These are phyloP conservation scores for Pseudogymnoascus sp. DNA, from an alignment of 2,329 filamentous ascomycete genomes.

Conservation along the genomic window DNA sequence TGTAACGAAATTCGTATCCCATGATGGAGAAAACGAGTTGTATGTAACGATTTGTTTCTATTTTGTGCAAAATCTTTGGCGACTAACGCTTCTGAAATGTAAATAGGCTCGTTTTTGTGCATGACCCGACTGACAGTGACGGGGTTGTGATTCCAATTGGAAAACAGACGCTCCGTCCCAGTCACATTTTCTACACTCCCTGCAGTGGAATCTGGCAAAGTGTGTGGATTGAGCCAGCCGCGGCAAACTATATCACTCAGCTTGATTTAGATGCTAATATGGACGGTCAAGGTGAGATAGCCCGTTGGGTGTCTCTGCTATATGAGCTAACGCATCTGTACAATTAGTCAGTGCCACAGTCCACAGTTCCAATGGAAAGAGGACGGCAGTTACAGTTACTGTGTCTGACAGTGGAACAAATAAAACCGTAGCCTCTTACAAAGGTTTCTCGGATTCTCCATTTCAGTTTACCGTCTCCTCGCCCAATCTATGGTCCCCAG, in stretches of 20 bases:
- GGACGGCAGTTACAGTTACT: constrained; percentile 18
- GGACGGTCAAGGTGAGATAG: constrained; percentile 39
- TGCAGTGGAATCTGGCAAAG: constrained; percentile 69
- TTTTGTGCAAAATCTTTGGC: neutral
- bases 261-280: constrained; percentile 37
- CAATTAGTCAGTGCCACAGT: constrained; percentile 46
- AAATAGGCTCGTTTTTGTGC: constrained; percentile 51
- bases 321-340: neutral
- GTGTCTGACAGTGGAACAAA: constrained; percentile 6
- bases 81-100: neutral
- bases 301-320: neutral
- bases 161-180: constrained; percentile 50
- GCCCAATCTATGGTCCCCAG: constrained; percentile 56
- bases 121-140: constrained; percentile 55
- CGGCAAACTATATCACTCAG: constrained; percentile 40
- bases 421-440: constrained; percentile 25
- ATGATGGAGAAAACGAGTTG: constrained; percentile 44
- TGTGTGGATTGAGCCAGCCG: constrained; percentile 59
- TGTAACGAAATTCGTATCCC: constrained; percentile 35
- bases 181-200: constrained; percentile 62
- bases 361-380: constrained; percentile 34
- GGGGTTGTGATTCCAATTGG: constrained; percentile 53
- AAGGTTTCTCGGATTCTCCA: constrained; percentile 37
- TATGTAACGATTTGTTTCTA: constrained; percentile 26
- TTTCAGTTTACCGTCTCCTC: constrained; percentile 48